Conservation (phyloP, 1,139 yeast genomes). For the Candida tunisiensis region DNA sequence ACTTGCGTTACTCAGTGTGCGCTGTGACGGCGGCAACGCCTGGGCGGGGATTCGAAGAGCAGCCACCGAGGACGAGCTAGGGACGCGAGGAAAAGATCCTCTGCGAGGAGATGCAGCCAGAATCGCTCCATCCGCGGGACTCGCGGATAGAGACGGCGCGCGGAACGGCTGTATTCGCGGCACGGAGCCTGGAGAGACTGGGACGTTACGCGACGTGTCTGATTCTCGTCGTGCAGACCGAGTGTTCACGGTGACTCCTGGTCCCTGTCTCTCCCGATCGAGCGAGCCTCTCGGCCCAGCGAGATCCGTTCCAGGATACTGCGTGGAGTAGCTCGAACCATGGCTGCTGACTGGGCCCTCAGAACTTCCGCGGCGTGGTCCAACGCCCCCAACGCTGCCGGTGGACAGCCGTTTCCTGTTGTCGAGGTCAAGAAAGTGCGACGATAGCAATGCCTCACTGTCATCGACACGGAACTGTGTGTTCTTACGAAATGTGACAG, state of each 20-base stretch:
- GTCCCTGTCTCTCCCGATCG: too few relatives aligned
- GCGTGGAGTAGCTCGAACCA: background rate
- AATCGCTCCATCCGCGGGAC: constrained; percentile 11
- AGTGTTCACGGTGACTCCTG: too few relatives aligned
- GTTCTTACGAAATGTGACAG: constrained; percentile 67
- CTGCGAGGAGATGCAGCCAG: constrained; percentile 8
- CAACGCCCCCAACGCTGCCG: background rate
- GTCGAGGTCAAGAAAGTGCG: constrained; percentile 37
- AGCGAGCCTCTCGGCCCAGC: background rate
- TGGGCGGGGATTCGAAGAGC: constrained; percentile 14
- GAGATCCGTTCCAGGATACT: background rate
- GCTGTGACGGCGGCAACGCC: too few relatives aligned
- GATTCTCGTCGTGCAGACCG: too few relatives aligned
- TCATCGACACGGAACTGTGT: constrained; percentile 51
- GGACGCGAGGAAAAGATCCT: constrained; percentile 10
- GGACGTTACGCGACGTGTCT: too few relatives aligned
- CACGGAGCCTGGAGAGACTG: background rate
- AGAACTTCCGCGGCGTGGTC: background rate
- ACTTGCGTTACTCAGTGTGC: constrained; percentile 11
- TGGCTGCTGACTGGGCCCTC: background rate
- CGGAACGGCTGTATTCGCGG: constrained; percentile 15
- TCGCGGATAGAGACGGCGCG: constrained; percentile 20
- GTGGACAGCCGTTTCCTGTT: constrained; percentile 5
- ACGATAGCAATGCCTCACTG: constrained; percentile 44
- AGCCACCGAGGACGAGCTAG: constrained; percentile 15